A percentile compares a stretch with the other conserved stretches of the same genome.
phyloP scores from a whole-genome alignment of 352 stramenopile genomes.

The Pythium aquatile region DNA sequence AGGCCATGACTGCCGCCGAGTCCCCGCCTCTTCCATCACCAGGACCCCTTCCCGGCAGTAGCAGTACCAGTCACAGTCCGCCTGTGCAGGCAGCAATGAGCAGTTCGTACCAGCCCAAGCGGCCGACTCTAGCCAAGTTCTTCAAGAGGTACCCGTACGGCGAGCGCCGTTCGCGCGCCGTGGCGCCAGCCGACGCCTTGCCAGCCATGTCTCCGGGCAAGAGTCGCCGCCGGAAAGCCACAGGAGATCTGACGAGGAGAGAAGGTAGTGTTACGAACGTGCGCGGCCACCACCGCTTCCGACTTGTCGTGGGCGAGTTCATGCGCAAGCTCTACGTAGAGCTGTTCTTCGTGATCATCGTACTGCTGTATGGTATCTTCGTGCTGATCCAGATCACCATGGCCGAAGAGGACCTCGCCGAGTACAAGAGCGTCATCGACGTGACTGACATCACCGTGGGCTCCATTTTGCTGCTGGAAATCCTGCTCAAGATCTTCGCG shows the following conservation, averaged over 20 bases:
- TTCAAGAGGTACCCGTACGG: slow-evolving; percentile 60
- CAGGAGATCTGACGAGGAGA: slow-evolving; percentile 36
- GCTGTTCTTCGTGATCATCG: slow-evolving; percentile 88
- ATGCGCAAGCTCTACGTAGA: slow-evolving; percentile 84
- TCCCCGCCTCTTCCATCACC: neutral
- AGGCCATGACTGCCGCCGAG: slow-evolving; percentile 21
- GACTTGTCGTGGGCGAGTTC: slow-evolving; percentile 66
- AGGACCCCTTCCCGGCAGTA: neutral
- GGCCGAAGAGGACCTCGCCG: slow-evolving; percentile 44
- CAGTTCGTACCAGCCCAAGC: slow-evolving; percentile 52
- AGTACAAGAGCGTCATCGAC: slow-evolving; percentile 71
- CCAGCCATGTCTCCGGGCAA: neutral
- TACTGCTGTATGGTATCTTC: slow-evolving; percentile 82
- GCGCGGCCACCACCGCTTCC: slow-evolving; percentile 41
- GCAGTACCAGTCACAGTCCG: slow-evolving; percentile 23
- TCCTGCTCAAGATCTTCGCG: slow-evolving; percentile 75
- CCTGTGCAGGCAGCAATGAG: slow-evolving; percentile 27
- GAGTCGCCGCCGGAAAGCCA: slow-evolving; percentile 35
- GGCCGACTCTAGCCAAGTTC: slow-evolving; percentile 57
- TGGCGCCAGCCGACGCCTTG: slow-evolving; percentile 49
- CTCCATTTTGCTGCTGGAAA: slow-evolving; percentile 81
- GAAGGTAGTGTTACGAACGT: slow-evolving; percentile 35
- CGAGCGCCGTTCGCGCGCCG: slow-evolving; percentile 55
- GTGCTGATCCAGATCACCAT: slow-evolving; percentile 83
- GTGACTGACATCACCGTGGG: slow-evolving; percentile 81